Evolutionary conservation across 1,139 yeast genomes (phyloP).

Genomic region (Saccharomyces hybrid): DNA sequence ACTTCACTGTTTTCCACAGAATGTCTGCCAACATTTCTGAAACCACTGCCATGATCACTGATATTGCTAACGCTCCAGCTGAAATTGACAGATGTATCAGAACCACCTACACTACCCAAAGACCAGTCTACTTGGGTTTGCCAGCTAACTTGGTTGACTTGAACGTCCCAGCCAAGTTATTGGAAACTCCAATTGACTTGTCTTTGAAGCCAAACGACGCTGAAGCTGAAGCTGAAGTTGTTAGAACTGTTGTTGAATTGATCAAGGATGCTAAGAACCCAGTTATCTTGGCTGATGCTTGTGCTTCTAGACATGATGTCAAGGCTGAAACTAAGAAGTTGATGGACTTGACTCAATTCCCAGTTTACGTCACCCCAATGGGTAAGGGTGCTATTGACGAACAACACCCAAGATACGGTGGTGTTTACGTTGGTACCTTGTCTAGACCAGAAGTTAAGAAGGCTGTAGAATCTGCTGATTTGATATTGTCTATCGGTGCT

Average conservation of each 20-base stretch:
- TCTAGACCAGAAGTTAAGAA: conserved; percentile 69
- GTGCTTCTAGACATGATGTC: conserved; percentile 73
- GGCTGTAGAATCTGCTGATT: conserved; percentile 69
- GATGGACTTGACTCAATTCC: conserved; percentile 67
- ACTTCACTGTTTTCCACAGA: conserved; percentile 67
- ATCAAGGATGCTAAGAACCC: conserved; percentile 58
- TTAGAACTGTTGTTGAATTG: conserved; percentile 47
- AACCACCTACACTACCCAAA: conserved; percentile 61
- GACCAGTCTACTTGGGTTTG: conserved; percentile 77
- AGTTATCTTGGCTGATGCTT: conserved; percentile 74
- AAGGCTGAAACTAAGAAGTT: conserved; percentile 53
- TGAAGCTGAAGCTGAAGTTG: conserved; percentile 66
- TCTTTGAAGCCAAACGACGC: conserved; percentile 53
- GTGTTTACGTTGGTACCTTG: conserved; percentile 77
- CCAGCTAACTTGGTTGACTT: conserved; percentile 77
- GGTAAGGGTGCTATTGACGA: conserved; percentile 80
- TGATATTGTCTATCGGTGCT: conserved; percentile 73
- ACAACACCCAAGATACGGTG: conserved; percentile 67
- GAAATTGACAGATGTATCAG: conserved; percentile 69
- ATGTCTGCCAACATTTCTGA: conserved; percentile 67
- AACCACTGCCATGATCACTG: conserved; percentile 56
- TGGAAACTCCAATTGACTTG: conserved; percentile 60
- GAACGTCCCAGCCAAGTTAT: conserved; percentile 46
- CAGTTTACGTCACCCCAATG: conserved; percentile 84
- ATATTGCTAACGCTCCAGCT: conserved; percentile 54